phyloP scores from a whole-genome alignment of 495 filamentous ascomycete genomes.

The Xylaria grammica region DNA sequence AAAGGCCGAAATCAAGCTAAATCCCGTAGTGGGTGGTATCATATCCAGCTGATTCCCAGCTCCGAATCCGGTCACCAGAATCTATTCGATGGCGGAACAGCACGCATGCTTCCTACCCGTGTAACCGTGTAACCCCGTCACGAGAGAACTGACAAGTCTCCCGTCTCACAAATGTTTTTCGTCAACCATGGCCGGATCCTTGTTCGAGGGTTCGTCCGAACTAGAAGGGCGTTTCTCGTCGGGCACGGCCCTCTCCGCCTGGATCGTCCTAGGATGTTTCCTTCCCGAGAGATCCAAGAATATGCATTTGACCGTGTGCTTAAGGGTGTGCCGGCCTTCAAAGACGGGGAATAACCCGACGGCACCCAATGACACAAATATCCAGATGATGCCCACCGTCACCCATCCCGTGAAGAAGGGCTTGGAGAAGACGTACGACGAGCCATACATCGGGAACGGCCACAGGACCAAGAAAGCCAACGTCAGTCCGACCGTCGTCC shows the following conservation, averaged over 20 bases:
- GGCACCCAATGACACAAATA: slow-evolving; percentile 73
- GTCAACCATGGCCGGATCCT: slow-evolving; percentile 1
- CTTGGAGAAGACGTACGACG: slow-evolving; percentile 85
- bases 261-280: slow-evolving; percentile 47
- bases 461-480: slow-evolving; percentile 81
- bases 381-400: slow-evolving; percentile 82
- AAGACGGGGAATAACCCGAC: slow-evolving; percentile 85
- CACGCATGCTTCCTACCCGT: too few species aligned
- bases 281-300: slow-evolving; percentile 71
- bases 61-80: too few species aligned
- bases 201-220: slow-evolving; percentile 21
- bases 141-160: not conserved
- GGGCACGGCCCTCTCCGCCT: slow-evolving; percentile 30
- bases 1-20: too few species aligned
- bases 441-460: slow-evolving; percentile 95
- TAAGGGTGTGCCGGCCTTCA: slow-evolving; percentile 75
- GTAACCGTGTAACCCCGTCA: too few species aligned
- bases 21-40: too few species aligned
- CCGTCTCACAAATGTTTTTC: slow-evolving; percentile 2
- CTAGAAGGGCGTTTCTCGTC: slow-evolving; percentile 29
- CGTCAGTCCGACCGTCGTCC: slow-evolving; percentile 75
- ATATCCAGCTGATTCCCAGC: too few species aligned
- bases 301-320: slow-evolving; percentile 68
- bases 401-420: slow-evolving; percentile 95
- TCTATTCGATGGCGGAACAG: too few species aligned